phyloP scores from a whole-genome alignment of 257 asterid species.

The Ilex aquifolium region DNA sequence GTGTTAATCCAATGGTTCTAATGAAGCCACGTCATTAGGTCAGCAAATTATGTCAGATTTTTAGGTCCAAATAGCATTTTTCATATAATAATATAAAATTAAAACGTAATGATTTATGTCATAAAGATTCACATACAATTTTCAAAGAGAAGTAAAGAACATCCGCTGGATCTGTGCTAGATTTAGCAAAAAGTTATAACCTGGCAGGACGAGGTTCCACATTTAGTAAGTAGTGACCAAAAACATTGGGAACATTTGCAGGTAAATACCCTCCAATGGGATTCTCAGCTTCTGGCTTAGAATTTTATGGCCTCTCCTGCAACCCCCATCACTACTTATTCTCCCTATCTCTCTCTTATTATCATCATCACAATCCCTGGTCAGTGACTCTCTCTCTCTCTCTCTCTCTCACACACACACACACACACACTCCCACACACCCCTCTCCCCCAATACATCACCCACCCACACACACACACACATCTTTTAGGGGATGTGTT shows the following conservation, averaged over 20 bases:
- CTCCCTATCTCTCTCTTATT: too few relatives aligned
- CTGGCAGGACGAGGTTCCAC: constrained; percentile 52
- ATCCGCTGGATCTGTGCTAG: constrained; percentile 41
- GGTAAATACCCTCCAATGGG: constrained; percentile 43
- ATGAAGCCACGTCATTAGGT: too few relatives aligned
- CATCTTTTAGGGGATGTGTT: not conserved
- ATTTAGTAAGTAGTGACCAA: constrained; percentile 40
- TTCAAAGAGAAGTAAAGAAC: constrained; percentile 48
- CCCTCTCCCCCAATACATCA: constrained; percentile 8
- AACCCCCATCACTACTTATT: not conserved
- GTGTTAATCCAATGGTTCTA: too few relatives aligned
- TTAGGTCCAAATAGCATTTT: too few relatives aligned
- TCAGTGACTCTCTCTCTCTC: constrained; percentile 5
- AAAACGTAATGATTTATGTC: constrained; percentile 17
- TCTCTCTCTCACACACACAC: constrained; percentile 12
- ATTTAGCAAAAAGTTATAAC: constrained; percentile 37
- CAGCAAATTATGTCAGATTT: too few relatives aligned
- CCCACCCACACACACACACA: not conserved
- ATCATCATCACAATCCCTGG: too few relatives aligned
- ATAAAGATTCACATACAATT: constrained; percentile 37
- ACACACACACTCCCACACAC: constrained; percentile 10
- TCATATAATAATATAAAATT: not conserved
- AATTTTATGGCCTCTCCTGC: constrained; percentile 29
- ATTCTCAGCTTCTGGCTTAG: constrained; percentile 25
- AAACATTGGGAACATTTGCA: constrained; percentile 57